Conservation (phyloP, 345 rosid species). For the Populus simonii region DNA sequence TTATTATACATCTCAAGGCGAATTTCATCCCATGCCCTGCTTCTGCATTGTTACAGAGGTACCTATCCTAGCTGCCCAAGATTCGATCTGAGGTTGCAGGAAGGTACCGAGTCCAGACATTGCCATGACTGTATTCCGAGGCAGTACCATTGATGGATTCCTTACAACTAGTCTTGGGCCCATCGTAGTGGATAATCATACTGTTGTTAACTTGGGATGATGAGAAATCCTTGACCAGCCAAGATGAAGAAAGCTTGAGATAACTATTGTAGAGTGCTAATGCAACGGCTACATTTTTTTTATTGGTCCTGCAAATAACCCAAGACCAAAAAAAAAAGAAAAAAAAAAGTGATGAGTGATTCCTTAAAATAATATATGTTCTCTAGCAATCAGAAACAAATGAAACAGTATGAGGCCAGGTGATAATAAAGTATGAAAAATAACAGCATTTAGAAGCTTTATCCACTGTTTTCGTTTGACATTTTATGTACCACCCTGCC, state of each 20-base stretch:
- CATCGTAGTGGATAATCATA: constrained; percentile 5
- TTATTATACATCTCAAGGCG: not conserved
- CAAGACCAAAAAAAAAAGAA: not conserved
- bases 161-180: constrained; percentile 1
- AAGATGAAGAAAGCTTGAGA: constrained; percentile 33
- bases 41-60: not conserved
- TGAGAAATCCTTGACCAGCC: constrained; percentile 26
- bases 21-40: not conserved
- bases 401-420: not conserved
- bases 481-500: not conserved
- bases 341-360: not conserved
- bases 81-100: constrained; percentile 31
- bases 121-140: constrained; percentile 11
- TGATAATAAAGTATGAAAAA: not conserved
- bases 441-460: not conserved
- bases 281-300: constrained; percentile 27
- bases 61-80: constrained; percentile 16
- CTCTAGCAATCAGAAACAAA: not conserved
- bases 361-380: not conserved
- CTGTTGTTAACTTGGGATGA: not conserved
- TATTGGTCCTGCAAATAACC: constrained; percentile 16
- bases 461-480: too few species aligned
- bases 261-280: constrained; percentile 34
- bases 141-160: constrained; percentile 10
- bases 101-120: constrained; percentile 35